phyloP scores from a whole-genome alignment of 495 filamentous ascomycete species.

The Neurospora tetrasperma region DNA sequence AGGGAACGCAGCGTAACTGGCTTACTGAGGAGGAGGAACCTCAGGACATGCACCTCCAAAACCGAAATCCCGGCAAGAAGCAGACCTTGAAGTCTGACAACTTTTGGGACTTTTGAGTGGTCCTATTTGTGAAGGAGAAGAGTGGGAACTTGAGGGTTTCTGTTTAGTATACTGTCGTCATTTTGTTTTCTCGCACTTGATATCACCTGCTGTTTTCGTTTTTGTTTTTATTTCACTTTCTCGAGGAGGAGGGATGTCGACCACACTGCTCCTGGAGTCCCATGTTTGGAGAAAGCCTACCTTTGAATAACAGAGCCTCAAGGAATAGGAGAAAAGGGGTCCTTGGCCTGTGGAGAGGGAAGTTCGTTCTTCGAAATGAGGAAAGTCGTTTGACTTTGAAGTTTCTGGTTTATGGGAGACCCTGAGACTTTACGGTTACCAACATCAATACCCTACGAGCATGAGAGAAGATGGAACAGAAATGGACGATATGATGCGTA shows the following conservation, averaged over 20 bases:
- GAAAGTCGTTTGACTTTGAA: background rate
- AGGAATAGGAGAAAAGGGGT: background rate
- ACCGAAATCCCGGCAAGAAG: slow-evolving; percentile 27
- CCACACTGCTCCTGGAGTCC: background rate
- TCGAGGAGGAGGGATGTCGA: background rate
- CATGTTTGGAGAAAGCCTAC: background rate
- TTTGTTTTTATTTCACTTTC: background rate
- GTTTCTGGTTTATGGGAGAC: background rate
- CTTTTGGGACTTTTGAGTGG: slow-evolving; percentile 47
- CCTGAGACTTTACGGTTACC: background rate
- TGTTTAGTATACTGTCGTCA: background rate
- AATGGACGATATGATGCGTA: background rate
- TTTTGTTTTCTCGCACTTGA: background rate
- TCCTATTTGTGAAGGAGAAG: background rate
- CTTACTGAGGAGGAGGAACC: slow-evolving; percentile 46
- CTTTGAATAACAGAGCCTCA: background rate
- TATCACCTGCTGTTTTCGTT: background rate
- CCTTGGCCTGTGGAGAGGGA: background rate
- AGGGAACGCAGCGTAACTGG: slow-evolving; percentile 50
- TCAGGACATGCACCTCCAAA: slow-evolving; percentile 20
- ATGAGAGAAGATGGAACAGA: background rate
- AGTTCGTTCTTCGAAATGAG: background rate
- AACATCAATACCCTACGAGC: background rate
- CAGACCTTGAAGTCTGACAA: slow-evolving; percentile 24
- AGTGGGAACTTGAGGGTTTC: background rate